phyloP scores from a whole-genome alignment of 345 rosid genomes.

The Pistacia integerrima region DNA sequence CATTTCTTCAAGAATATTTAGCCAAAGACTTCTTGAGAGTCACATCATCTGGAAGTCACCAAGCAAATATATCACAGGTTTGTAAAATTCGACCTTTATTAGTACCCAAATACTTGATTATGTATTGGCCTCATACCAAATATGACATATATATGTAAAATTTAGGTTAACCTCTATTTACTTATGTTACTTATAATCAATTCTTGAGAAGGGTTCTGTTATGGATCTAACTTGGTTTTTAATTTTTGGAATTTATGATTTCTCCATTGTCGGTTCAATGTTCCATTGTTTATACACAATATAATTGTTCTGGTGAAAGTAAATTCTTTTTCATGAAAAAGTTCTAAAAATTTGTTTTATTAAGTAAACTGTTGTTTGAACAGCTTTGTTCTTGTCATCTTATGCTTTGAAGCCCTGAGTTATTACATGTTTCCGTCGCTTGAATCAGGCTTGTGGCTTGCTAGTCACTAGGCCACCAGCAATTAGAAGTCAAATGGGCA shows the following conservation, averaged over 20 bases:
- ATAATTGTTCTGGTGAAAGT: background rate
- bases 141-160: no score
- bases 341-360: no score
- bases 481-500: conserved; percentile 56
- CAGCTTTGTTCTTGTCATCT: background rate
- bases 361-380: background rate
- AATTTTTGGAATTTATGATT: background rate
- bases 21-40: no score
- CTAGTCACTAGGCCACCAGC: conserved; percentile 28
- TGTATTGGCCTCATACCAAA: no score
- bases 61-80: no score
- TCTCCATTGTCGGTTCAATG: background rate
- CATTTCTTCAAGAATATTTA: no score
- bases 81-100: no score
- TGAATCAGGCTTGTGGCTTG: conserved; percentile 60
- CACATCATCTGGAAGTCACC: no score
- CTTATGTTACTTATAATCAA: background rate
- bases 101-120: no score
- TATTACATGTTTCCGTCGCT: conserved; percentile 10
- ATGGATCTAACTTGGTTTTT: background rate
- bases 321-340: background rate
- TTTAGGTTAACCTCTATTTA: background rate
- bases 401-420: background rate
- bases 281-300: background rate
- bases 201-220: no score